Evolutionary conservation across 495 filamentous ascomycete species (phyloP), one percentile per base, ranked within the genome.

Genomic region (Penicillium verhagenii): DNA sequence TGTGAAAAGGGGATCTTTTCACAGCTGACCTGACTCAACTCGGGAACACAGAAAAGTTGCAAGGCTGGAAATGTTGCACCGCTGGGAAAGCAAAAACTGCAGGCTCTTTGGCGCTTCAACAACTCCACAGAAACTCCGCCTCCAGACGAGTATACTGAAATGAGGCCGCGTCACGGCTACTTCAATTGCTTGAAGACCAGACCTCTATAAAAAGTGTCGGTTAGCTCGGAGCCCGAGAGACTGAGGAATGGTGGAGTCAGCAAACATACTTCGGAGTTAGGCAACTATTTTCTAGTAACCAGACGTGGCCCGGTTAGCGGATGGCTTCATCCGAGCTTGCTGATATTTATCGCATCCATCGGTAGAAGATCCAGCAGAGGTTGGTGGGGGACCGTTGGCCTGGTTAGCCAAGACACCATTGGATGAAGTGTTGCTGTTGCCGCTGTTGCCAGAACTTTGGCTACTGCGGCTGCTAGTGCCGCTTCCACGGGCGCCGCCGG

Each of bases 381-480:
- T 54, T 9, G 53, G 45, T 28, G 61, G 57, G 38, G 56, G 29
- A 7, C 54, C 60, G n/a, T 59, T 56, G 16, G 65, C 59, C 23
- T 61, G 59, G 13, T 56, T 40, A 31, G 63, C 44, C 13, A 67
- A 38, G 3, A 52, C 19, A 43, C 60, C 54, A 31, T 58, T 61
- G 29, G 48, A 53, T 4, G 65, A 69, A 25, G 21, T 16, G 39
- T 60, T 57, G 44, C 68, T 74, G 23, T 63, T 48, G 43, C 67
- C 63, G 40, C 75, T 74, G 52, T 53, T 53, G 37, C 62, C 63
- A 46, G 71, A 72, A 42, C 66, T 70, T 45, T 64, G 56, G 42
- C 74, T 73, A 49, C 71, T 71, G 40, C 66, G 64, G 37, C 66
- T 71, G 48, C 59, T 59, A 10, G 46, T 33, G 26, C 63, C 43